Evolutionary conservation across 371 early-diverging fungal genomes (phyloP).

Genomic region (Mortierella sp.): DNA sequence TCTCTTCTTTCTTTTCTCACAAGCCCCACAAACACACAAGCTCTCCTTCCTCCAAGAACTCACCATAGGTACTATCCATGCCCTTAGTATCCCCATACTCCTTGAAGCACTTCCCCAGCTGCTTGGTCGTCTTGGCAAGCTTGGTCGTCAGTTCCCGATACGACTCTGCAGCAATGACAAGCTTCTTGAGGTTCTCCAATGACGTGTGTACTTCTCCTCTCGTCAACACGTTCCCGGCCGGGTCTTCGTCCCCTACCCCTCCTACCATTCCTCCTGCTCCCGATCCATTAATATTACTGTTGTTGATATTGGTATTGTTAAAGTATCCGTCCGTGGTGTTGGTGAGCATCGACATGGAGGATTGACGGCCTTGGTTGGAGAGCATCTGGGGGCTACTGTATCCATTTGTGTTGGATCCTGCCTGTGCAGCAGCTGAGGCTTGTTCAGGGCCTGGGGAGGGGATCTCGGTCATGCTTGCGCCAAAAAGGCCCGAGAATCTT

Average conservation of each 20-base stretch:
- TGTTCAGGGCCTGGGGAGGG: slow-evolving; percentile 52
- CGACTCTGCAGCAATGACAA: slow-evolving; percentile 51
- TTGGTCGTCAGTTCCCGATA: slow-evolving; percentile 48
- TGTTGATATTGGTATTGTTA: slow-evolving; percentile 7
- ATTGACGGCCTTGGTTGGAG: slow-evolving; percentile 49
- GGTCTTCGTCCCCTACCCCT: slow-evolving; percentile 14
- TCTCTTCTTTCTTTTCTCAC: too few species aligned
- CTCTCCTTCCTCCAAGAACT: not conserved
- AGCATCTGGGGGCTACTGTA: slow-evolving; percentile 24
- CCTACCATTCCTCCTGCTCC: not conserved
- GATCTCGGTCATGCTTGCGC: slow-evolving; percentile 44
- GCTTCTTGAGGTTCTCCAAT: slow-evolving; percentile 44
- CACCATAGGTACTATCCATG: slow-evolving; percentile 56
- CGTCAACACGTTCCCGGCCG: slow-evolving; percentile 17
- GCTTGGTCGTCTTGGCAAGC: slow-evolving; percentile 54
- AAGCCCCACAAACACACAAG: not conserved
- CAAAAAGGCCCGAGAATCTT: slow-evolving; percentile 55
- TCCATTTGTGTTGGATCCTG: not conserved
- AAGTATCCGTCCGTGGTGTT: slow-evolving; percentile 14
- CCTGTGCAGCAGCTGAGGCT: not conserved
- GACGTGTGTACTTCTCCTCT: slow-evolving; percentile 48
- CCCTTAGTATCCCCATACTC: slow-evolving; percentile 55
- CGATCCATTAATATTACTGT: not conserved
- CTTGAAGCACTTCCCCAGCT: slow-evolving; percentile 49
- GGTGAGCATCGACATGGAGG: slow-evolving; percentile 24